Evolutionary conservation across 768 basidiomycete genomes (phyloP).

Genomic region (Boletus barrowsii): DNA sequence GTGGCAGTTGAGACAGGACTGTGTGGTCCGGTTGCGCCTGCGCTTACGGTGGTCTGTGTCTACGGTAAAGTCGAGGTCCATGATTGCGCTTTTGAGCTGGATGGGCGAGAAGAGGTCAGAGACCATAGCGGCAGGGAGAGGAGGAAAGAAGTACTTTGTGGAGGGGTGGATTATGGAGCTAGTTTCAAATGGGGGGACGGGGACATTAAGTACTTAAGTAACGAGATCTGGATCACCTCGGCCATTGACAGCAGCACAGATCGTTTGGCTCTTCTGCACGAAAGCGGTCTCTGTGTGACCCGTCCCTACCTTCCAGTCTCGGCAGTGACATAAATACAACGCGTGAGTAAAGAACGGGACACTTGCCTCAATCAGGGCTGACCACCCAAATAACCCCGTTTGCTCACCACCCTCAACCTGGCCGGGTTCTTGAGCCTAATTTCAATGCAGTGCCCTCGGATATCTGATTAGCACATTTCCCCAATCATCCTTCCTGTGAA

Average conservation of each 20-base stretch:
- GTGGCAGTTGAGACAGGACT: slow-evolving; percentile 86
- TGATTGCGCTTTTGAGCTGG: slow-evolving; percentile 72
- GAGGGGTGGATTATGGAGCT: slow-evolving; percentile 52
- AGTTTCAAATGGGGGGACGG: slow-evolving; percentile 38
- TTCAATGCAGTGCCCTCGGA: slow-evolving; percentile 37
- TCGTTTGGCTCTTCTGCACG: slow-evolving; percentile 31
- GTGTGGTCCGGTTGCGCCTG: slow-evolving; percentile 88
- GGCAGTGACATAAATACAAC: slow-evolving; percentile 36
- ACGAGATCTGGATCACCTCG: slow-evolving; percentile 47
- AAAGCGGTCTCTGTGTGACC: slow-evolving; percentile 35
- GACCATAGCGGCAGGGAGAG: slow-evolving; percentile 42
- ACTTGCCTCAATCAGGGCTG: slow-evolving; percentile 26
- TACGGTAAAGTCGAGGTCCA: slow-evolving; percentile 72
- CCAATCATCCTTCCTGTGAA: slow-evolving; percentile 27
- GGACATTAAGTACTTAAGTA: slow-evolving; percentile 56
- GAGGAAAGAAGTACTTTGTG: slow-evolving; percentile 40
- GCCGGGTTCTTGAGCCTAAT: slow-evolving; percentile 34
- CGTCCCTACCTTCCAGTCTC: slow-evolving; percentile 35
- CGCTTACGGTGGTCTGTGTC: slow-evolving; percentile 79
- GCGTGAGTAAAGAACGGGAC: slow-evolving; percentile 31
- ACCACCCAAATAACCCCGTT: slow-evolving; percentile 22
- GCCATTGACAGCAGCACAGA: slow-evolving; percentile 31
- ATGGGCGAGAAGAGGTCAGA: slow-evolving; percentile 50
- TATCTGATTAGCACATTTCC: slow-evolving; percentile 31
- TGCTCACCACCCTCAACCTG: slow-evolving; percentile 4